phyloP scores from a whole-genome alignment of 78 protist genomes.

The Monosiga brevicollis region DNA sequence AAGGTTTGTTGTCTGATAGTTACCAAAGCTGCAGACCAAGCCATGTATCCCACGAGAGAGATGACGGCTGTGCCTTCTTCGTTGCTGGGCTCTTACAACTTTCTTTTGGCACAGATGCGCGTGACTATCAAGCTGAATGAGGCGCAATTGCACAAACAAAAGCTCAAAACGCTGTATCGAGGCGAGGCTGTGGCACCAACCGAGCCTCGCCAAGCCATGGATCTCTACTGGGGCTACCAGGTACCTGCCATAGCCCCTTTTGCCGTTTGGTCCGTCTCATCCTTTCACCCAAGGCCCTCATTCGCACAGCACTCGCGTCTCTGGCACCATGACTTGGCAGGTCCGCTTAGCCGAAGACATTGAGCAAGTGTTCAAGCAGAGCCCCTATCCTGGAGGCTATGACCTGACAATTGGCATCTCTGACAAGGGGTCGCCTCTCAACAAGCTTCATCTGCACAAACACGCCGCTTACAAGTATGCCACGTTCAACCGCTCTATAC shows the following conservation, averaged over 20 bases:
- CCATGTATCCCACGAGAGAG: too few species aligned
- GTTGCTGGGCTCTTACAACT: too few species aligned
- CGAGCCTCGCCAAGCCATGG: slow-evolving; percentile 13
- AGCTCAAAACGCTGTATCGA: not conserved
- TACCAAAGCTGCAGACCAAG: not conserved
- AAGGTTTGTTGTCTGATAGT: slow-evolving; percentile 5
- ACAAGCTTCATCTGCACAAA: not conserved
- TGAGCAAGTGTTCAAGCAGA: not conserved
- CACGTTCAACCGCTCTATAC: too few species aligned
- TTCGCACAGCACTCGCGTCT: not conserved
- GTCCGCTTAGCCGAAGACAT: slow-evolving; percentile 8
- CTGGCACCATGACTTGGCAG: slow-evolving; percentile 21
- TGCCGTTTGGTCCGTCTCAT: not conserved
- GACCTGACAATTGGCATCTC: slow-evolving; percentile 50
- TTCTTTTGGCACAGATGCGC: too few species aligned
- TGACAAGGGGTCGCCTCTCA: too few species aligned
- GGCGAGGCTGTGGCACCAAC: slow-evolving; percentile 24
- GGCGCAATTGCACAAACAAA: not conserved
- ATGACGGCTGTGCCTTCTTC: too few species aligned
- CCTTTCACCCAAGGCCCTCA: not conserved
- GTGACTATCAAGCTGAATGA: not conserved
- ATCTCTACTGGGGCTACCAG: slow-evolving; percentile 14
- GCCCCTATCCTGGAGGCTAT: slow-evolving; percentile 41
- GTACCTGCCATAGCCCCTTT: too few species aligned
- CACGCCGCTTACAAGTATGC: slow-evolving; percentile 12